Conservation (phyloP, 2,329 filamentous ascomycete species). For the Microascus cirrosus region DNA sequence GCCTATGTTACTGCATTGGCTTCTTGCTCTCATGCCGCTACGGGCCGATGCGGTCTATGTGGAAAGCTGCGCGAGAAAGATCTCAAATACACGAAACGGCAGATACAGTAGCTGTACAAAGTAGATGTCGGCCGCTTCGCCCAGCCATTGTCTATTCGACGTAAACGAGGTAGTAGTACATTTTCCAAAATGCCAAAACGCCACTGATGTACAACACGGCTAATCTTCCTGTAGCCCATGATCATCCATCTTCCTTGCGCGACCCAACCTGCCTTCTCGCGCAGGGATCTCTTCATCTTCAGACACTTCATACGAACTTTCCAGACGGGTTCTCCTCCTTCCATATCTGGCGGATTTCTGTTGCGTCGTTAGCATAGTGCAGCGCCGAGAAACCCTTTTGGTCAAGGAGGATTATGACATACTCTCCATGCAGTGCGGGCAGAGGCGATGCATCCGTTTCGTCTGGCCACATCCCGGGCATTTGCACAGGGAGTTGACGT, state of each 20-base stretch:
- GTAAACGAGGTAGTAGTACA: neutral
- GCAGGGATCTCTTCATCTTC: neutral
- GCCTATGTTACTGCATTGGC: neutral
- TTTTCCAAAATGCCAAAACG: conserved; percentile 4
- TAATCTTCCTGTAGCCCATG: neutral
- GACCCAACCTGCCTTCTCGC: neutral
- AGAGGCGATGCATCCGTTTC: conserved; percentile 84
- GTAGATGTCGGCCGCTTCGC: neutral
- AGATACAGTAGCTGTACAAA: neutral
- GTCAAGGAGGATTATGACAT: conserved; percentile 20
- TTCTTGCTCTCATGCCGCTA: neutral
- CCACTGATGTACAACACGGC: conserved; percentile 5
- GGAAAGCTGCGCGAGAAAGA: neutral
- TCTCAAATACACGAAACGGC: neutral
- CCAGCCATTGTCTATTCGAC: neutral
- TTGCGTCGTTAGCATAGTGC: neutral
- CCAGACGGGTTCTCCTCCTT: conserved; percentile 10
- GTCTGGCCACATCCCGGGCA: conserved; percentile 80
- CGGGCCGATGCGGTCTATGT: neutral
- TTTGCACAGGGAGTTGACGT: conserved; percentile 75
- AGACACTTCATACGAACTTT: conserved; percentile 5
- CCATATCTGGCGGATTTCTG: conserved; percentile 11
- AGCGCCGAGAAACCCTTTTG: neutral
- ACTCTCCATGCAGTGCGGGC: conserved; percentile 79
- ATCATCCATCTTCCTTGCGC: neutral